A percentile compares a stretch with the other conserved stretches of the same genome.
These are phyloP conservation scores for Xylariaceae sp. DNA, from an alignment of 2,329 filamentous ascomycete genomes.

Conservation along the genomic window DNA sequence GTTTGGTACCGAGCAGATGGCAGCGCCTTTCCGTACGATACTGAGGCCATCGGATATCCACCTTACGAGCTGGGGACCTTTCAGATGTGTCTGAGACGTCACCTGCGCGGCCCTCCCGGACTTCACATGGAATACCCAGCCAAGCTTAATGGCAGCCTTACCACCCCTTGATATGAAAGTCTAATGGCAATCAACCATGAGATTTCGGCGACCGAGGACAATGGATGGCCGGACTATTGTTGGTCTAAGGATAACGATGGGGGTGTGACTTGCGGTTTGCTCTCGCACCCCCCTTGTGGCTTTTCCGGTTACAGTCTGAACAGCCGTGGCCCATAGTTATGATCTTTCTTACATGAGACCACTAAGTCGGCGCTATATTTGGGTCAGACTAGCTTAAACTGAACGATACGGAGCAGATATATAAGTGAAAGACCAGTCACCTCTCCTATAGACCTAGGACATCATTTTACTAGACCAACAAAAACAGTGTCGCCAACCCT, in stretches of 20 bases:
- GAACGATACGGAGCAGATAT: constrained; percentile 34
- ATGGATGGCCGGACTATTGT: constrained; percentile 45
- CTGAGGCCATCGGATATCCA: not conserved
- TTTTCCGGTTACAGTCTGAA: not conserved
- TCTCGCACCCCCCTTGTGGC: constrained; percentile 28
- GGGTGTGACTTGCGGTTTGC: constrained; percentile 32
- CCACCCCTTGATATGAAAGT: constrained; percentile 42
- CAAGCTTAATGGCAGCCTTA: constrained; percentile 32
- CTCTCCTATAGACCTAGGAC: constrained; percentile 14
- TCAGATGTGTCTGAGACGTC: constrained; percentile 23
- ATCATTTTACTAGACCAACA: constrained; percentile 31
- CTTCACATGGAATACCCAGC: constrained; percentile 36
- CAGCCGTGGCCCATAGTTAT: constrained; percentile 8
- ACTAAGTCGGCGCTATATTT: constrained; percentile 35
- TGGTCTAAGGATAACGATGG: constrained; percentile 31
- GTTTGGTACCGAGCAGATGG: not conserved
- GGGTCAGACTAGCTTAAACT: constrained; percentile 28
- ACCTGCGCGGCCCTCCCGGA: constrained; percentile 28
- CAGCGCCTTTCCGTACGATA: not conserved
- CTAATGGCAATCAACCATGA: constrained; percentile 45
- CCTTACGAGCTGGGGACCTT: not conserved
- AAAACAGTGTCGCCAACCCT: constrained; percentile 14
- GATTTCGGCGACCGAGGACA: constrained; percentile 53
- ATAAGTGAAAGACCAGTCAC: constrained; percentile 37
- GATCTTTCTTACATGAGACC: constrained; percentile 32